Conservation (phyloP, 177 flowering plant genomes). For the Vitis hybrid region DNA sequence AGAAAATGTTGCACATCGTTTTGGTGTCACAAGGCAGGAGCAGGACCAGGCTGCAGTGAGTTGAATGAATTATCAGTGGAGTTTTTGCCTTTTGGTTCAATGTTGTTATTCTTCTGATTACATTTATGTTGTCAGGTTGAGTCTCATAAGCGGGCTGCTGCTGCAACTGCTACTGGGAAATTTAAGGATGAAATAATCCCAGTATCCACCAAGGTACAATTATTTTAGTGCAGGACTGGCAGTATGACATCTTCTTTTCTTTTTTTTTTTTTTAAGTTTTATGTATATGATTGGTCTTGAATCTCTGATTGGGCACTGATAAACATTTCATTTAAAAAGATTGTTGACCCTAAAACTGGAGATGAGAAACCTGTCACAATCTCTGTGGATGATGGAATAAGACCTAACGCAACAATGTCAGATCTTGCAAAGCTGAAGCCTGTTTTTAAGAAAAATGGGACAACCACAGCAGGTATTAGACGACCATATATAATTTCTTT, state of each 20-base stretch:
- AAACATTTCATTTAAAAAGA: conserved; percentile 30
- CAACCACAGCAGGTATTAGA: conserved; percentile 86
- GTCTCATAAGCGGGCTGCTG: conserved; percentile 90
- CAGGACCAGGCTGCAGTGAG: conserved; percentile 99
- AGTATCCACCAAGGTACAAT: conserved; percentile 75
- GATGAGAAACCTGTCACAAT: conserved; percentile 76
- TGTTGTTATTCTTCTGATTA: background rate
- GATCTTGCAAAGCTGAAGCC: conserved; percentile 78
- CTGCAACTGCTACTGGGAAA: conserved; percentile 91
- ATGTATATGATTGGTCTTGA: background rate
- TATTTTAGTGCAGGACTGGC: background rate
- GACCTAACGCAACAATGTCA: conserved; percentile 58
- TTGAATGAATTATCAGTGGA: conserved; percentile 19
- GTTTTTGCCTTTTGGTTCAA: background rate
- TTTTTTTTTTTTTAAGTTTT: background rate
- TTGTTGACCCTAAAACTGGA: conserved; percentile 96
- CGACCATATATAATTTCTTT: background rate
- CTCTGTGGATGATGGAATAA: conserved; percentile 91
- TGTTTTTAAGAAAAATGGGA: conserved; percentile 90
- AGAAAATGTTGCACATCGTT: conserved; percentile 96
- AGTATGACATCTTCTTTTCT: background rate
- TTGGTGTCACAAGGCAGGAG: conserved; percentile 86
- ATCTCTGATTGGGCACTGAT: background rate
- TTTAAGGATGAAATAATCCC: conserved; percentile 96
- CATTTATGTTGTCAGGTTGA: conserved; percentile 55